Conservation (phyloP, 2,329 filamentous ascomycete species). For the Juglanconis oblonga region DNA sequence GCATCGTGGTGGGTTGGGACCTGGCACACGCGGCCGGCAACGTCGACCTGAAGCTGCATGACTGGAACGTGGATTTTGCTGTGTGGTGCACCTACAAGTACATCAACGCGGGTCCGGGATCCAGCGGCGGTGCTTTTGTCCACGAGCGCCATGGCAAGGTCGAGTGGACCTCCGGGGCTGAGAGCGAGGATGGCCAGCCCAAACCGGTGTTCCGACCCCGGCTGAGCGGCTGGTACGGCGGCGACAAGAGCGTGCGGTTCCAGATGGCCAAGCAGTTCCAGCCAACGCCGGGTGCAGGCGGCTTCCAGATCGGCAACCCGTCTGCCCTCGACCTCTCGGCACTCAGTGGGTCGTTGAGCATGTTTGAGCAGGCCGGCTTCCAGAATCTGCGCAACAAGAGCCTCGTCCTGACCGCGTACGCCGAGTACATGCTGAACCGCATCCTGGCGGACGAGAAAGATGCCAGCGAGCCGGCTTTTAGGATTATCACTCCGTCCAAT, state of each 20-base stretch:
- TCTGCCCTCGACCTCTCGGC: conserved; percentile 74
- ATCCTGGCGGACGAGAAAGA: conserved; percentile 34
- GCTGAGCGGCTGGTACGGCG: conserved; percentile 84
- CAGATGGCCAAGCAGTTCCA: conserved; percentile 79
- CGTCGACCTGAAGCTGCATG: conserved; percentile 73
- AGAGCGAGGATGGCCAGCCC: conserved; percentile 33
- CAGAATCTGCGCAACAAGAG: conserved; percentile 66
- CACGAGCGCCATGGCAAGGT: conserved; percentile 70
- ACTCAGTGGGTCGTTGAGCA: conserved; percentile 68
- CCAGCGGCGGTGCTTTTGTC: conserved; percentile 77
- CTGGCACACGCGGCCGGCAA: conserved; percentile 85
- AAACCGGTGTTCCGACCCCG: conserved; percentile 57
- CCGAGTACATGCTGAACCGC: conserved; percentile 62
- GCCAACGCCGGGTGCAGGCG: conserved; percentile 73
- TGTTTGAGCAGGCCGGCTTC: conserved; percentile 74
- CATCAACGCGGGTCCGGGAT: conserved; percentile 79
- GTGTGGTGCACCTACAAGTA: conserved; percentile 97
- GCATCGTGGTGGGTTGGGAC: conserved; percentile 80
- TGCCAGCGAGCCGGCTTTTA: conserved; percentile 42
- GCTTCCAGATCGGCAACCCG: conserved; percentile 84
- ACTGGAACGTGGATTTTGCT: conserved; percentile 90
- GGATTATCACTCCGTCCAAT: conserved; percentile 67
- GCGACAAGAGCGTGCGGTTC: conserved; percentile 73
- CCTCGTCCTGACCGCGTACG: conserved; percentile 70
- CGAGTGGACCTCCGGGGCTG: conserved; percentile 37